Conservation (phyloP, 345 rosid species). For the Lepidium didymum region DNA sequence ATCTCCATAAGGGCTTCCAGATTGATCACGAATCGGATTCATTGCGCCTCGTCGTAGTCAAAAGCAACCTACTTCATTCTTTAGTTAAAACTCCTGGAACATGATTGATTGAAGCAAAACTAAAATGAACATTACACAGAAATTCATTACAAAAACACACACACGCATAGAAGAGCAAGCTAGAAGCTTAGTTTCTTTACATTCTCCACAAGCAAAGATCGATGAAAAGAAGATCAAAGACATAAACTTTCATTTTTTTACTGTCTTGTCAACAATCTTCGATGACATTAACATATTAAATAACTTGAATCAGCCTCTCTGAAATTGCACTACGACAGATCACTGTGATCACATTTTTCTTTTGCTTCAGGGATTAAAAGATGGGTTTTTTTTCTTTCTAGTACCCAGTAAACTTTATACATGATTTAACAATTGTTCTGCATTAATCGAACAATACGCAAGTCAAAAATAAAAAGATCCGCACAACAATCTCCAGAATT, state of each 20-base stretch:
- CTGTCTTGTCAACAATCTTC: not conserved
- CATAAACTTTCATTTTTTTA: not conserved
- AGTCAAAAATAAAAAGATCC: not conserved
- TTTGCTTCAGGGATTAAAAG: not conserved
- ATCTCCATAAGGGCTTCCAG: conserved; percentile 31
- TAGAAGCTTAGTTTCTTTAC: not conserved
- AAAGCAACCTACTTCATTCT: conserved; percentile 17
- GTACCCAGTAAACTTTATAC: not conserved
- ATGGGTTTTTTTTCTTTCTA: not conserved
- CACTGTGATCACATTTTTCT: not conserved
- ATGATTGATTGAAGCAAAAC: not conserved
- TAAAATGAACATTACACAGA: not conserved
- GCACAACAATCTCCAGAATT: not conserved
- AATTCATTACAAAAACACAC: not conserved
- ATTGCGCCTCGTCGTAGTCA: not conserved
- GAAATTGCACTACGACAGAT: not conserved
- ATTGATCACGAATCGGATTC: conserved; percentile 26
- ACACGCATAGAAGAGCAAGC: not conserved
- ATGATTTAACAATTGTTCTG: not conserved
- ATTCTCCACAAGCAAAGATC: not conserved
- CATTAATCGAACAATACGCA: not conserved
- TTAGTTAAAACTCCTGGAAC: conserved; percentile 14
- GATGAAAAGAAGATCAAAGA: not conserved
- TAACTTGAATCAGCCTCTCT: not conserved
- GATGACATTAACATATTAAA: not conserved